Conservation (phyloP, 306 rosid genomes). For the Hippophae rhamnoides region DNA sequence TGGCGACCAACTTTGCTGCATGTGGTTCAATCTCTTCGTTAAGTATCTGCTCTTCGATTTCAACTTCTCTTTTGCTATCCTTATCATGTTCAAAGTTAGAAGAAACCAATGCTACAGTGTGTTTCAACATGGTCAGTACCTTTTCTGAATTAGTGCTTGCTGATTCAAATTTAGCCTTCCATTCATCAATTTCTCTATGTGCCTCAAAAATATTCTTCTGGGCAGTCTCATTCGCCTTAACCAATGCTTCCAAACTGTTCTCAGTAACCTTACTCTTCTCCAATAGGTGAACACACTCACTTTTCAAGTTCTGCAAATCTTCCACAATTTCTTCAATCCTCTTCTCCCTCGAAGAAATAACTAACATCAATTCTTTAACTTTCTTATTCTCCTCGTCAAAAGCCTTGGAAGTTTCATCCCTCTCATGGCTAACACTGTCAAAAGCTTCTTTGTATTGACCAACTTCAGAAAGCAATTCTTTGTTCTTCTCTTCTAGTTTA, state of each 20-base stretch:
- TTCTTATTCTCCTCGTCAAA: slow-evolving; percentile 38
- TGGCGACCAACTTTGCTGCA: slow-evolving; percentile 50
- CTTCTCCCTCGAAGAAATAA: slow-evolving; percentile 27
- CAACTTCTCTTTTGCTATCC: slow-evolving; percentile 28
- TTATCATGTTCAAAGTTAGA: slow-evolving; percentile 3
- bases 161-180: slow-evolving; percentile 36
- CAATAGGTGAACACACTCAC: slow-evolving; percentile 18
- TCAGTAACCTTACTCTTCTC: slow-evolving; percentile 27
- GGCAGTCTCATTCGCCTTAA: slow-evolving; percentile 34
- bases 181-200: slow-evolving; percentile 17
- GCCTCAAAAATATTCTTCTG: slow-evolving; percentile 30
- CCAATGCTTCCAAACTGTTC: slow-evolving; percentile 22
- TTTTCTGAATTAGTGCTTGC: slow-evolving; percentile 24
- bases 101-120: slow-evolving; percentile 37
- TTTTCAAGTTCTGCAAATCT: slow-evolving; percentile 27
- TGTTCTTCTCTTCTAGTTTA: slow-evolving; percentile 28
- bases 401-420: slow-evolving; percentile 20
- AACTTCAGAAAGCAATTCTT: slow-evolving; percentile 28
- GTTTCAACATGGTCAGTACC: slow-evolving; percentile 51
- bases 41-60: slow-evolving; percentile 21
- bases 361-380: slow-evolving; percentile 28
- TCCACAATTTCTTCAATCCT: slow-evolving; percentile 20
- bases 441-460: slow-evolving; percentile 13
- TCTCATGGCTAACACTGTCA: slow-evolving; percentile 18
- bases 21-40: slow-evolving; percentile 36